Base-by-base conservation (phyloP, 2,329 filamentous ascomycete genomes). In the Ophiostoma quercus region DNA sequence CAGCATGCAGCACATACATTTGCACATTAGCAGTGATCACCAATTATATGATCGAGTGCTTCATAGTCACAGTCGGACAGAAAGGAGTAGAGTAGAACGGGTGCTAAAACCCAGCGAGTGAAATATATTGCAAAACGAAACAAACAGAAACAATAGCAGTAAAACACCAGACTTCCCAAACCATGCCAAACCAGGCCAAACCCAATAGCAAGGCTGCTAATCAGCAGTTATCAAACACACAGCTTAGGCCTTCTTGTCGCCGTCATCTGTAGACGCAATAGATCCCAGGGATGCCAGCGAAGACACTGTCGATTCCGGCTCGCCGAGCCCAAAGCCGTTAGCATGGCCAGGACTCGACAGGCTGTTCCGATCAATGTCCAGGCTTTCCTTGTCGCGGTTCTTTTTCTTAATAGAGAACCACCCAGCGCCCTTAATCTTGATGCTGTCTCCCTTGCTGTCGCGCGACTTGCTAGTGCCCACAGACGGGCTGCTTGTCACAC, bases 341-440 rank as follows among this genome's bases (percentile, higher is more conserved):
- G 25, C 66, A 39, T 29, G 22, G 16, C 66, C 69, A 25, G 65
- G 68, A n/a, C 69, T 60, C 39, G 43, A n/a, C 14, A 70, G 60
- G 62, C 51, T 69, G 47, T 79, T 77, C 69, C 79, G 76, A 54
- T 87, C 85, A 34, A 84, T 75, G 65, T 88, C 85, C 73, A 84
- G 74, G 73, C 84, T 85, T 74, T 86, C 84, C 79, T 84, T 85
- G 63, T 86, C 84, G 74, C 83, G 85, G 73, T 82, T 84, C 77
- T 85, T 87, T 80, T 87, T 87, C 78, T 86, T 87, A 76, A 86
- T 86, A 62, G 84, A 83, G 76, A 86, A 86, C 73, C 84, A 82
- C 60, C 80, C 80, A 12, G 72, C 65, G 54, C 69, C 43, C 69
- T 80, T 81, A 71, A 84, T 83, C 74, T 85, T 82, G n/a, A 41